Evolutionary conservation across 2,329 filamentous ascomycete species (phyloP).

Genomic region (Aspergillus proliferans): DNA sequence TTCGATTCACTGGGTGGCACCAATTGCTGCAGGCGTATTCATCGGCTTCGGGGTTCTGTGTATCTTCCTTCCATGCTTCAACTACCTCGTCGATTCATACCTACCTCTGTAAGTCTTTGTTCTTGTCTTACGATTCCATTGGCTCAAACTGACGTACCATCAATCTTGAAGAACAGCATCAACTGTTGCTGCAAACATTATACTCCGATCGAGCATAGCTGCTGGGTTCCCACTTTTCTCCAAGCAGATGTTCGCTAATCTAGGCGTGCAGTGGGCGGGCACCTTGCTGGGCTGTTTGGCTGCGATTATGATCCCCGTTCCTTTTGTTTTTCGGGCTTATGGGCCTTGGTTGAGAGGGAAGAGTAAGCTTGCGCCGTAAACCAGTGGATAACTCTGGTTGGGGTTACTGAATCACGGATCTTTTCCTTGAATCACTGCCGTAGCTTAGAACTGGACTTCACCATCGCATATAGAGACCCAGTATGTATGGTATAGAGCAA

Average conservation of each 20-base stretch:
- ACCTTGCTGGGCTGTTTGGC: constrained; percentile 29
- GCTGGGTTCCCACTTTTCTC: constrained; percentile 30
- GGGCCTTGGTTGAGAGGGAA: neutral
- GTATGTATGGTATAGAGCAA: too few species aligned
- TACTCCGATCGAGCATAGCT: constrained; percentile 26
- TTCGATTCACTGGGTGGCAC: constrained; percentile 21
- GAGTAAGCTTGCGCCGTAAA: neutral
- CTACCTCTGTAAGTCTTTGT: constrained; percentile 25
- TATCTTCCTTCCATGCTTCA: constrained; percentile 26
- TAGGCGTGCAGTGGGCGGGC: constrained; percentile 30
- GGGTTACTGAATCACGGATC: too few species aligned
- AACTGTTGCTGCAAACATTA: constrained; percentile 28
- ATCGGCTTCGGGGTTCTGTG: constrained; percentile 22
- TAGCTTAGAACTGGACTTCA: too few species aligned
- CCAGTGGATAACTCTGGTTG: too few species aligned
- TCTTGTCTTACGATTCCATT: neutral
- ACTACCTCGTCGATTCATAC: constrained; percentile 32
- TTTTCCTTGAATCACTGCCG: too few species aligned
- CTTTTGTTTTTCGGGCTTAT: neutral
- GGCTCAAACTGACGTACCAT: neutral
- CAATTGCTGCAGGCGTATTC: constrained; percentile 16
- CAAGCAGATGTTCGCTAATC: constrained; percentile 26
- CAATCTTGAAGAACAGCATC: constrained; percentile 23
- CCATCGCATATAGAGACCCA: too few species aligned
- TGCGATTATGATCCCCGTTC: neutral